Conservation (phyloP, 176 grass and related monocot species). For the Carex parvula region DNA sequence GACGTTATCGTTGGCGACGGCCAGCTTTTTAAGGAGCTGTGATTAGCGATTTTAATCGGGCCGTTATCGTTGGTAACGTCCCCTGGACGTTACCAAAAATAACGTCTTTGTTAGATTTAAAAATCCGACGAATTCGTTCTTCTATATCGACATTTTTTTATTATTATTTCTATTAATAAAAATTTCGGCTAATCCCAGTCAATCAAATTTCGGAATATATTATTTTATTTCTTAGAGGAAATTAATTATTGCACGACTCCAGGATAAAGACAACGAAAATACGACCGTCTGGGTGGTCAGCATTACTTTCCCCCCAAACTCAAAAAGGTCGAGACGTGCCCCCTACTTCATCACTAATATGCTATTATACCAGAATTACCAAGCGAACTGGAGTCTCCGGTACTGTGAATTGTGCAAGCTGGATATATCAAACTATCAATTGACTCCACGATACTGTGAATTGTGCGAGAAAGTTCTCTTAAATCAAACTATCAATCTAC, state of each 20-base stretch:
- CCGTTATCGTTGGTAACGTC: too few relatives aligned
- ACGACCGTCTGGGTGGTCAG: not conserved
- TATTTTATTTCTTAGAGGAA: not conserved
- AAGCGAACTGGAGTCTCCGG: not conserved
- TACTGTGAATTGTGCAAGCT: not conserved
- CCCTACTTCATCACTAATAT: constrained; percentile 1
- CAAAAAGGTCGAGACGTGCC: constrained; percentile 2
- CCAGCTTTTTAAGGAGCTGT: too few relatives aligned
- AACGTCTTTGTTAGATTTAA: too few relatives aligned
- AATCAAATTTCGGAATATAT: not conserved
- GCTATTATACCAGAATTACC: not conserved
- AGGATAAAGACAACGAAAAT: not conserved
- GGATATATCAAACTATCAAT: too few relatives aligned
- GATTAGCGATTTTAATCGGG: too few relatives aligned
- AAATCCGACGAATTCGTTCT: too few relatives aligned
- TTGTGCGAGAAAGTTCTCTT: not conserved
- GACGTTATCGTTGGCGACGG: too few relatives aligned
- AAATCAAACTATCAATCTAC: not conserved
- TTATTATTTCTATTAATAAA: too few relatives aligned
- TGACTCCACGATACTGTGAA: not conserved
- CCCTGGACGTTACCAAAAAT: too few relatives aligned
- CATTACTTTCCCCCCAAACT: constrained; percentile 10
- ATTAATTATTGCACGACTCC: not conserved
- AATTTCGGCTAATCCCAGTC: not conserved
- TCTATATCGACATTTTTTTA: too few relatives aligned